phyloP scores from a whole-genome alignment of 495 filamentous ascomycete species.

The Annulohypoxylon stygium region DNA sequence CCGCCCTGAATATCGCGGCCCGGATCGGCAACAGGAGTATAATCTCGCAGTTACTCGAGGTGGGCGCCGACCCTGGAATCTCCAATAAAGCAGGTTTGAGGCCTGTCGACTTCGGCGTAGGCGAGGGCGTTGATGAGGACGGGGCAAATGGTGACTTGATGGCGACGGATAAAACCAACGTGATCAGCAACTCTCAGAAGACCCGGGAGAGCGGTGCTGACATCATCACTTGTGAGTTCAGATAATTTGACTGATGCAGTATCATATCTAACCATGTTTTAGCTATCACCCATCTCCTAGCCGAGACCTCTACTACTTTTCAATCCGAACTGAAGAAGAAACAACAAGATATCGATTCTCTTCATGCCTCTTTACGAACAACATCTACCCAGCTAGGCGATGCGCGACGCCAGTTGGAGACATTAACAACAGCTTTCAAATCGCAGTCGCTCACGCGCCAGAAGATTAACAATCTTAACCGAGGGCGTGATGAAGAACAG shows the following conservation, averaged over 20 bases:
- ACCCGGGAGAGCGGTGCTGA: conserved; percentile 74
- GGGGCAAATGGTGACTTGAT: conserved; percentile 59
- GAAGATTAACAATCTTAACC: conserved; percentile 61
- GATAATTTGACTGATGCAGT: background rate
- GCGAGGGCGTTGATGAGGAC: conserved; percentile 62
- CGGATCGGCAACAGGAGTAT: conserved; percentile 90
- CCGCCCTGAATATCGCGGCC: conserved; percentile 92
- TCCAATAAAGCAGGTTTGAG: conserved; percentile 87
- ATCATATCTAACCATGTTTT: conserved; percentile 24
- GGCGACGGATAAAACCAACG: conserved; percentile 48
- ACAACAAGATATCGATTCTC: conserved; percentile 81
- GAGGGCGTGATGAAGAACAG: conserved; percentile 65
- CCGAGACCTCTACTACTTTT: conserved; percentile 78
- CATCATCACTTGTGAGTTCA: conserved; percentile 73
- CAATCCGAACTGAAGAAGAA: conserved; percentile 81
- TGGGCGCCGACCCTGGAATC: conserved; percentile 89
- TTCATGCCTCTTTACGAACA: conserved; percentile 81
- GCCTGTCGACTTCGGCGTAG: conserved; percentile 92
- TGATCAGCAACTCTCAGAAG: conserved; percentile 57
- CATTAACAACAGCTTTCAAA: conserved; percentile 69
- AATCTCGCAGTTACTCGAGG: conserved; percentile 91
- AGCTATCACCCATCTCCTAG: conserved; percentile 82
- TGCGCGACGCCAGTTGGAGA: conserved; percentile 76
- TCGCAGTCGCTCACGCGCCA: conserved; percentile 60
- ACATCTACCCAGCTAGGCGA: conserved; percentile 81